These are phyloP conservation scores for Plasmodium gaboni DNA, from an alignment of 169 alveolate genomes.

Conservation along the genomic window DNA sequence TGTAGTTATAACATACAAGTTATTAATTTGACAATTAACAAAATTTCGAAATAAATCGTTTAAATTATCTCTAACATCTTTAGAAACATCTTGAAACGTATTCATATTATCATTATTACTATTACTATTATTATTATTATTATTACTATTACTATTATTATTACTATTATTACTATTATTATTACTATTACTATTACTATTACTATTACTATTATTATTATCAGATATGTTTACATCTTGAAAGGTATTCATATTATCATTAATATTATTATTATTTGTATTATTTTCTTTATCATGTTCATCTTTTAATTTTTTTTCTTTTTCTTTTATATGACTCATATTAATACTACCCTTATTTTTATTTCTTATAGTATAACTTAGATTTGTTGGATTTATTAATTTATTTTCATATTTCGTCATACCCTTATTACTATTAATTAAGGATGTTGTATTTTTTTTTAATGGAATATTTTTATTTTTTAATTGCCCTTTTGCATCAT, in stretches of 20 bases:
- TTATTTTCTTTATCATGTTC: background rate
- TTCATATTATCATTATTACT: background rate
- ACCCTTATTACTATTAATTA: no score
- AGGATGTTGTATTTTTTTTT: no score
- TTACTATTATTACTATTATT: background rate
- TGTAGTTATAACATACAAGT: slow-evolving; percentile 46
- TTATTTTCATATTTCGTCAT: no score
- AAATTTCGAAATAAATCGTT: slow-evolving; percentile 52
- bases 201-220: background rate
- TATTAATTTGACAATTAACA: slow-evolving; percentile 48
- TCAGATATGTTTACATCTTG: background rate
- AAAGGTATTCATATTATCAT: background rate
- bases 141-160: background rate
- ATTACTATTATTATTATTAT: background rate
- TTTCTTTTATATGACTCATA: background rate
- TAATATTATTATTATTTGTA: background rate
- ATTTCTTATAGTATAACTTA: background rate
- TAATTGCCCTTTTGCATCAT: no score
- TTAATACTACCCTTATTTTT: background rate
- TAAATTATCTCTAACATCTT: slow-evolving; percentile 30
- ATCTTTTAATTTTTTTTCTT: background rate
- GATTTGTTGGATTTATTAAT: no score
- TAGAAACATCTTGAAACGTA: slow-evolving; percentile 26
- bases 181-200: background rate
- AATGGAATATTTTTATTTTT: no score